Evolutionary conservation across 2,329 filamentous ascomycete genomes (phyloP).

Genomic region (Botrytis galanthina): DNA sequence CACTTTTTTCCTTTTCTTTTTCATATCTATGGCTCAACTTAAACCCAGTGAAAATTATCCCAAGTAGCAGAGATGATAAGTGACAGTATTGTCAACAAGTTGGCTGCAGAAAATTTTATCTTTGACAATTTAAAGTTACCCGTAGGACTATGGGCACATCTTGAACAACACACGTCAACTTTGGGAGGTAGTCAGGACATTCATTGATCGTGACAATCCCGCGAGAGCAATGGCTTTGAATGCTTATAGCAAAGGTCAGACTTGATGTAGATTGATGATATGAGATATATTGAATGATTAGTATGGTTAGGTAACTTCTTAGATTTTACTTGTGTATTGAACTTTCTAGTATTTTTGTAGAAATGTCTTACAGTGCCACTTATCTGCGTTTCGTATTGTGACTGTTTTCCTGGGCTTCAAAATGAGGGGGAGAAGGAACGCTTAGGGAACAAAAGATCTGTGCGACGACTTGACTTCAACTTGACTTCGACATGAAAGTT

Average conservation of each 20-base stretch:
- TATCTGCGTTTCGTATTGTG: not conserved
- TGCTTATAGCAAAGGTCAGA: not conserved
- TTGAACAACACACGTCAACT: not conserved
- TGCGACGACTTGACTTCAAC: no score
- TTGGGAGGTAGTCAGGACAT: not conserved
- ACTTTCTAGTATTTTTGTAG: fast-evolving
- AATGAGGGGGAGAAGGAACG: fast-evolving
- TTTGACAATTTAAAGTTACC: not conserved
- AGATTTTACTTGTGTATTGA: not conserved
- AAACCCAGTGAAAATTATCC: not conserved
- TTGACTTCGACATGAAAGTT: fast-evolving
- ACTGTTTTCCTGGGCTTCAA: not conserved
- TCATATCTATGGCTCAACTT: not conserved
- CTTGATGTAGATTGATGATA: not conserved
- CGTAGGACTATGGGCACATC: not conserved
- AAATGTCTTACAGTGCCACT: not conserved
- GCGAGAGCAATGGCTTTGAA: not conserved
- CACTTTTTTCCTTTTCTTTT: not conserved
- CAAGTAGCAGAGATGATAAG: not conserved
- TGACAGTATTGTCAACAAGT: fast-evolving
- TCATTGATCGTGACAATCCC: no score
- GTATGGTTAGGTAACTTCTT: not conserved
- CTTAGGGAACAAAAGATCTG: fast-evolving
- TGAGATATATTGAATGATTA: not conserved
- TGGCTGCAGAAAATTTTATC: fast-evolving